phyloP scores from a whole-genome alignment of 208 protist genomes.

The Leishmania turanica region DNA sequence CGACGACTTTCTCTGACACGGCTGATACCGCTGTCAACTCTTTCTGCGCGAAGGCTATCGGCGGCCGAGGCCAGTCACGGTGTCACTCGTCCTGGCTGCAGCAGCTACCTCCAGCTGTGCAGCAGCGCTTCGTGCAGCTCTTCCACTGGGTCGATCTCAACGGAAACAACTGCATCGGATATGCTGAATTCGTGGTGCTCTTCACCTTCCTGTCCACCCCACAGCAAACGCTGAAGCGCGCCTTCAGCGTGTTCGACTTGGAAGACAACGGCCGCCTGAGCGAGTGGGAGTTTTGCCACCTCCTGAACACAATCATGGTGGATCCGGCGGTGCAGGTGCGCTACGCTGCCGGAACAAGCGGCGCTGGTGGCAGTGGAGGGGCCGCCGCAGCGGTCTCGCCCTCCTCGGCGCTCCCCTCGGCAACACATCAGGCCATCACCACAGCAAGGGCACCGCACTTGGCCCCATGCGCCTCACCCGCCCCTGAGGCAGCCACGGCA shows the following conservation, averaged over 20 bases:
- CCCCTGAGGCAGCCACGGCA: not conserved
- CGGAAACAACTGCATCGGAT: slow-evolving; percentile 44
- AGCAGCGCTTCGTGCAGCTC: slow-evolving; percentile 29
- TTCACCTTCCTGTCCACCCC: slow-evolving; percentile 67
- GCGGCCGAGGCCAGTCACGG: not conserved
- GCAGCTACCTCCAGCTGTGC: slow-evolving; percentile 26
- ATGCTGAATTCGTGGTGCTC: slow-evolving; percentile 74
- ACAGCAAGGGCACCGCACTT: not conserved
- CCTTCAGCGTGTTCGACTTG: slow-evolving; percentile 66
- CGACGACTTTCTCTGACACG: not conserved
- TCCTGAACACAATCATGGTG: slow-evolving; percentile 77
- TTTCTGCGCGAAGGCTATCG: not conserved
- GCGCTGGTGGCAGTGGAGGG: not conserved
- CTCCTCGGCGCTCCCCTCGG: not conserved
- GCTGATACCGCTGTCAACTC: not conserved
- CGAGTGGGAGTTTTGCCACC: slow-evolving; percentile 42
- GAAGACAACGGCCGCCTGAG: slow-evolving; percentile 50
- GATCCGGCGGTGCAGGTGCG: slow-evolving; percentile 61
- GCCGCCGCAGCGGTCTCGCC: not conserved
- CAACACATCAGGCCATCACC: not conserved
- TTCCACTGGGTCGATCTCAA: slow-evolving; percentile 63
- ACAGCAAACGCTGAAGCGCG: slow-evolving; percentile 37
- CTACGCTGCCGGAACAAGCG: not conserved
- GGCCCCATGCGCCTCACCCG: not conserved
- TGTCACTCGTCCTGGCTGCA: slow-evolving; percentile 1